Base-by-base conservation (phyloP, 345 rosid species). In the Ceriops zippeliana region DNA sequence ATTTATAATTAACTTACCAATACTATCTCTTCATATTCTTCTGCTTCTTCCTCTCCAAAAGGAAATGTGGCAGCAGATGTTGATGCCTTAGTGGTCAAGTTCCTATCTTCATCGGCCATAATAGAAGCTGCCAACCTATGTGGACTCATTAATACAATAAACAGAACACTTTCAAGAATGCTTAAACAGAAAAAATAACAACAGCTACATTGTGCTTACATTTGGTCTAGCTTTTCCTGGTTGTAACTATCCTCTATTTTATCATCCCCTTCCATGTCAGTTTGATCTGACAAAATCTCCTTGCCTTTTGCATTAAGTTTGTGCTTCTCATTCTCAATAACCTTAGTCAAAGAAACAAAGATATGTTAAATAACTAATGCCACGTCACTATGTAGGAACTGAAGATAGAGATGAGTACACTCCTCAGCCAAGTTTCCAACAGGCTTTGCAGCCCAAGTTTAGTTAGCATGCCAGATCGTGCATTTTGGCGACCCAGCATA, bases 71-170 rank as follows among this genome's bases (percentile, higher is more conserved):
- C 80, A 74, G 74, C 76, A 63, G 87, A 83, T 54, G 80, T 75
- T 9, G 89, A 80, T 26, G 82, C 83, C 47, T 73, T 74, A 47
- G 71, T 73, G 17, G 70, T 66, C 46, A 72, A 58, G 57, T 59
- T 59, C 35, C 51, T 74, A 27, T 76, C 84, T 75, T 83, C 88
- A 57, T 84, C 89, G 27, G 78, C 86, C 22, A 82, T 77, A 85
- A 84, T 73, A 69, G 91, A 83, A 56, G 89, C 87, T 58, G 86
- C 93, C 83, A 81, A 72, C 87, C 98, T 93, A 85, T 52, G 77
- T 67, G 7, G 38, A 80, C 68, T 58, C 54, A 38, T 63, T 46
- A 56, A 71, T 66, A 67, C 38, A 68, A 37, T 62, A 64, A 73
- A 79, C 46, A 70, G 70, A 28, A 24, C 22, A 49, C 58, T 27